Evolutionary conservation across 2,329 filamentous ascomycete species (phyloP).

Genomic region (Arachnopeziza araneosa): DNA sequence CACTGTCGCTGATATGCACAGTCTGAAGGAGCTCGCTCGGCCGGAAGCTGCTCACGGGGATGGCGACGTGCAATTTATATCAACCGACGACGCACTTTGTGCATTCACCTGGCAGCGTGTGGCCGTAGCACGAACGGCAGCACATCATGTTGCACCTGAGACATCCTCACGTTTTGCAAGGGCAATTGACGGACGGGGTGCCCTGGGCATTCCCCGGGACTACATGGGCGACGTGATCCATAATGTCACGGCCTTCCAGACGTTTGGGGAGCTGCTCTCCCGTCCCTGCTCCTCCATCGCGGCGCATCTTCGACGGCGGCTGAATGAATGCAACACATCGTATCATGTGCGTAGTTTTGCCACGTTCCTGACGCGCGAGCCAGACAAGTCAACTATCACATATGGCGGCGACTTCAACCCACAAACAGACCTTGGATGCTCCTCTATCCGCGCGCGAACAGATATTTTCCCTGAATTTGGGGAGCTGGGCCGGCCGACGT

Average conservation of each 20-base stretch:
- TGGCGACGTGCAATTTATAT: background rate
- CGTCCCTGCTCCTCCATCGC: background rate
- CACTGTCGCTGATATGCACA: background rate
- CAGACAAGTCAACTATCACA: background rate
- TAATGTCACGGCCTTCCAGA: background rate
- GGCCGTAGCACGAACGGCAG: no score
- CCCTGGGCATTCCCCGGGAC: background rate
- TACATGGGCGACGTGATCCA: background rate
- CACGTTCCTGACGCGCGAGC: background rate
- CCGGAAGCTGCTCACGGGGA: background rate
- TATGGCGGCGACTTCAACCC: background rate
- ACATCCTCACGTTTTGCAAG: background rate
- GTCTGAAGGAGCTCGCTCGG: background rate
- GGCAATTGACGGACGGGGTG: background rate
- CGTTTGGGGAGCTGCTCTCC: background rate
- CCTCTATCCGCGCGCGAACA: background rate
- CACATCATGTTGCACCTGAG: background rate
- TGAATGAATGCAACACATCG: background rate
- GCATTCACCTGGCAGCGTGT: background rate
- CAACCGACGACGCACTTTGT: background rate
- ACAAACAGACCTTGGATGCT: background rate
- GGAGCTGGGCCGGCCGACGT: background rate
- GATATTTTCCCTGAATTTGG: background rate
- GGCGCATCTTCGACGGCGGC: background rate
- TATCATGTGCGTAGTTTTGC: background rate